phyloP scores from a whole-genome alignment of 257 asterid genomes.

The Henckelia pumila region DNA sequence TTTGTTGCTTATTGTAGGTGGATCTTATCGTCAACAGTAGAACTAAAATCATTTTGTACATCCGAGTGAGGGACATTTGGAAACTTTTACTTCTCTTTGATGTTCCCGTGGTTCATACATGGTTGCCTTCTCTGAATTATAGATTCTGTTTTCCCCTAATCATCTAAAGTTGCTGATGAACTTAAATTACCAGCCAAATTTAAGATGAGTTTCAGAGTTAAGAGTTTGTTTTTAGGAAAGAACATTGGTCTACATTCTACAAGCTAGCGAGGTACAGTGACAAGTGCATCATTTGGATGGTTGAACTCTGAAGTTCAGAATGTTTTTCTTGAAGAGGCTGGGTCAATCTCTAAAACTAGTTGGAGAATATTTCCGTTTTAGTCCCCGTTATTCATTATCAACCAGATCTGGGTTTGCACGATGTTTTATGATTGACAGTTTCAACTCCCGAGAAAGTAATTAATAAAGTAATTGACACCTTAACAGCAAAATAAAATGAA shows the following conservation, averaged over 20 bases:
- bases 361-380: not conserved
- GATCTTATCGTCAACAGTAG: not conserved
- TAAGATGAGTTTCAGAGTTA: too few species aligned
- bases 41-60: not conserved
- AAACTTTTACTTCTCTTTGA: not conserved
- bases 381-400: not conserved
- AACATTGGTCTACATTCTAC: not conserved
- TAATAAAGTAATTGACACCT: too few species aligned
- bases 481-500: not conserved
- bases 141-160: too few species aligned
- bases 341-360: not conserved
- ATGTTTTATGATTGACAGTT: constrained; percentile 10
- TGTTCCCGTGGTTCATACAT: not conserved
- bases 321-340: not conserved
- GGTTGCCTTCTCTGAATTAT: too few species aligned
- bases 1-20: not conserved
- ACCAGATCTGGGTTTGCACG: constrained; percentile 5
- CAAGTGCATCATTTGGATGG: not conserved
- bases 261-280: not conserved
- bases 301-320: not conserved
- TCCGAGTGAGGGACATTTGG: not conserved
- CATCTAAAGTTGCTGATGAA: too few species aligned
- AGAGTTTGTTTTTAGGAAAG: not conserved
- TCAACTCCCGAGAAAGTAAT: constrained; percentile 3
- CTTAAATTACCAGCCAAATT: too few species aligned